These are phyloP conservation scores for Toxoplasma gondii DNA, from an alignment of 169 alveolate species.

Conservation along the genomic window DNA sequence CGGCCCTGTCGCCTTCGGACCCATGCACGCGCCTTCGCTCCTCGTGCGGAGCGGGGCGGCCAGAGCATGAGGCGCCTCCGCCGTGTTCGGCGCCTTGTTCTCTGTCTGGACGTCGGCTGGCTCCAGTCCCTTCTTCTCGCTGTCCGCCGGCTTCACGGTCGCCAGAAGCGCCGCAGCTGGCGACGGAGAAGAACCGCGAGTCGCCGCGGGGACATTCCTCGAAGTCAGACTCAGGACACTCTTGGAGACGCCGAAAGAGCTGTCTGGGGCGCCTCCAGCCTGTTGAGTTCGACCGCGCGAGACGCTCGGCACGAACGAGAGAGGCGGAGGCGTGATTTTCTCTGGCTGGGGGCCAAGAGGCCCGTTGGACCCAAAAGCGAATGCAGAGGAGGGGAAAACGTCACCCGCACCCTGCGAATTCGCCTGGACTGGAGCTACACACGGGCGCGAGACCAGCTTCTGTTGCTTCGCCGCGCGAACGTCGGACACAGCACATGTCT, in stretches of 20 bases:
- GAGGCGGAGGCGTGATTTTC: neutral
- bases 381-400: neutral
- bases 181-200: neutral
- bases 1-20: neutral
- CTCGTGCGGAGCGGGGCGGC: neutral
- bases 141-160: neutral
- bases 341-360: neutral
- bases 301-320: neutral
- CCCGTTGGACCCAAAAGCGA: neutral
- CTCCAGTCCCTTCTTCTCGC: neutral
- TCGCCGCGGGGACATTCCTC: neutral
- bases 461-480: slow-evolving; percentile 16
- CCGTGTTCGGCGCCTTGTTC: neutral
- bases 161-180: neutral
- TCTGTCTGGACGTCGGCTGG: neutral
- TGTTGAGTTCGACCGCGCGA: neutral
- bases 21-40: neutral
- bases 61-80: neutral
- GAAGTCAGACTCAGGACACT: slow-evolving; percentile 28
- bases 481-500: neutral
- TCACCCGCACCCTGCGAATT: neutral
- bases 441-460: neutral
- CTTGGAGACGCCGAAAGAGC: neutral
- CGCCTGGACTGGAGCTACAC: neutral
- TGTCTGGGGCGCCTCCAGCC: neutral